Conservation (phyloP, 2,329 filamentous ascomycete species). For the Hymenoscyphus fructigenus region DNA sequence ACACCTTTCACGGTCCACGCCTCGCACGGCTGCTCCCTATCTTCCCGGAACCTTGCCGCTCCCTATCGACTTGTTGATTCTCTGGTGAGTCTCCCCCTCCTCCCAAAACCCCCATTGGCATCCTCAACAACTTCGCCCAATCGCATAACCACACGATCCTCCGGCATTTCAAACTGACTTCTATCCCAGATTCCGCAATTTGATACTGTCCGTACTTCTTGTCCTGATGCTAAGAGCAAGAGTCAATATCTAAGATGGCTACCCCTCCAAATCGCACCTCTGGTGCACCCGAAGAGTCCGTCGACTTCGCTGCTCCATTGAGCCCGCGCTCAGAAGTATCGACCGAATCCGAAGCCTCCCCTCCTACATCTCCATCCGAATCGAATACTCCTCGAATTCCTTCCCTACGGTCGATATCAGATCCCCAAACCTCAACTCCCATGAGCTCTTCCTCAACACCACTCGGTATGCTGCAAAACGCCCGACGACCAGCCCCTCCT, state of each 20-base stretch:
- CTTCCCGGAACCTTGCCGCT: not conserved
- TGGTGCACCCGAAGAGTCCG: slow-evolving; percentile 26
- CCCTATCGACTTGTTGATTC: not conserved
- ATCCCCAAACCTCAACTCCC: slow-evolving; percentile 49
- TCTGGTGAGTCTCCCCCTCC: slow-evolving; percentile 1
- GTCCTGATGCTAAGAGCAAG: slow-evolving; percentile 3
- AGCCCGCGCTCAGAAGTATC: slow-evolving; percentile 20
- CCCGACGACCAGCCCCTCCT: slow-evolving; percentile 49
- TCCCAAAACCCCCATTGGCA: not conserved
- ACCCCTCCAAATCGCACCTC: slow-evolving; percentile 23
- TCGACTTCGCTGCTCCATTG: slow-evolving; percentile 26
- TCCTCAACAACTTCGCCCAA: not conserved
- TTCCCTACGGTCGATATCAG: slow-evolving; percentile 59
- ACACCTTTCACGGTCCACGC: not conserved
- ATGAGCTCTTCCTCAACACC: slow-evolving; percentile 87
- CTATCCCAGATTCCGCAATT: not conserved
- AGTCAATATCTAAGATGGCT: slow-evolving; percentile 21
- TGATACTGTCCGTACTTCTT: not conserved
- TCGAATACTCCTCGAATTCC: slow-evolving; percentile 49
- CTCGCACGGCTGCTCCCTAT: slow-evolving; percentile 2
- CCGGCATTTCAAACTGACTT: not conserved
- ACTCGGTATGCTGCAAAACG: slow-evolving; percentile 70
- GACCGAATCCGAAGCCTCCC: slow-evolving; percentile 19
- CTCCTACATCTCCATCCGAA: slow-evolving; percentile 17
- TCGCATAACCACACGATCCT: not conserved